Evolutionary conservation across 192 early-diverging fungal species (phyloP), one percentile per base, ranked within the genome.

Genomic region (Podila horticola): DNA sequence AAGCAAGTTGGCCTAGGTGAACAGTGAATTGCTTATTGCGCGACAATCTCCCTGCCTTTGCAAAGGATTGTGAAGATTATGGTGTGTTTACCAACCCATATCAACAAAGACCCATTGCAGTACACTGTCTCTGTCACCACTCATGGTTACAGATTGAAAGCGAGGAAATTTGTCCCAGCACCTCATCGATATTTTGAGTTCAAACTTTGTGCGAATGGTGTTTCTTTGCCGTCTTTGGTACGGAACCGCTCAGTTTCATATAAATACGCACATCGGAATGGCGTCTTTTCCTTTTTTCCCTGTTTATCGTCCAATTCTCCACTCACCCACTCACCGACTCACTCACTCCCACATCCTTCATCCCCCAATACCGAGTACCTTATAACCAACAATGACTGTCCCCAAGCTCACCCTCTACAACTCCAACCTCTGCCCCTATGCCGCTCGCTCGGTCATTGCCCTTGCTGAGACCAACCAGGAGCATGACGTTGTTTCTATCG

Each of bases 391-490:
- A 45, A 75, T 72, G 83, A 74, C 69, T 49, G 49, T 15, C 58
- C 64, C 38, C 64, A 88, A 88, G 71, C 69, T 88, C 60, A 88
- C 84, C 8, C 85, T 93, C 52, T 93, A 93, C 85, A 88, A 86
- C 59, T 61, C 74, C 30, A 26, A 49, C 11, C n/a, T 75, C 29
- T 93, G 92, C 71, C 93, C 93, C n/a, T 94, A 85, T 51, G 91
- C 93, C 19, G 91, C 90, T 41, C 91, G 93, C 38, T 86, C 90
- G 0, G 75, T 86, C 38, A 87, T 93, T 41, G 90, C 92, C 2
- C 74, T 93, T 22, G 83, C 84, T 30, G 89, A 90, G 58, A 82
- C 86, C 67, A 83, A 86, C 11, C 79, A 84, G 17, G 82, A 84
- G 10, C 85, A 88, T 66, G 84, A 87, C 49, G 64, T 86, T 9